phyloP scores from a whole-genome alignment of 129 eudicot species.

The Glebionis coronaria region DNA sequence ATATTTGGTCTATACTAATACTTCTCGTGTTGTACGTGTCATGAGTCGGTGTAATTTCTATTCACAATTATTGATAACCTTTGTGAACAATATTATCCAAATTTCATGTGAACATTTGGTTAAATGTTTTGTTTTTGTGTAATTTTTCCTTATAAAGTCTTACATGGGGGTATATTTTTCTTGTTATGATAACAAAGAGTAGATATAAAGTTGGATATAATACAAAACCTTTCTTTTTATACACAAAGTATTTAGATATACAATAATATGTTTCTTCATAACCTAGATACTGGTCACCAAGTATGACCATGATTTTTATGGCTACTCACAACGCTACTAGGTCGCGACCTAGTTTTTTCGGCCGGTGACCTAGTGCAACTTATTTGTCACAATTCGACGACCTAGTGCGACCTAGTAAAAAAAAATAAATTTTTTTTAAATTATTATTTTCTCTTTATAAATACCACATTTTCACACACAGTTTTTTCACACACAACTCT shows the following conservation, averaged over 20 bases:
- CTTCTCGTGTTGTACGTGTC: conserved; percentile 15
- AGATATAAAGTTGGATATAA: neutral
- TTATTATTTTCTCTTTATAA: too few relatives aligned
- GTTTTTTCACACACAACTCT: too few relatives aligned
- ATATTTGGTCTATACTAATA: too few relatives aligned
- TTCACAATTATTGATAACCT: conserved; percentile 18
- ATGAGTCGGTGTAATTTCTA: conserved; percentile 21
- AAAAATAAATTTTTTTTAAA: too few relatives aligned
- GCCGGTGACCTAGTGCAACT: too few relatives aligned
- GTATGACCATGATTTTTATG: too few relatives aligned
- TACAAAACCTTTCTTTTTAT: neutral
- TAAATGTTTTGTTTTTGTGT: conserved; percentile 1
- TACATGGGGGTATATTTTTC: conserved; percentile 11
- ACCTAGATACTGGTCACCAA: too few relatives aligned
- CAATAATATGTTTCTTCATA: neutral
- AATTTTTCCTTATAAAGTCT: conserved; percentile 11
- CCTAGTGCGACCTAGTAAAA: too few relatives aligned
- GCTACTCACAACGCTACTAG: too few relatives aligned
- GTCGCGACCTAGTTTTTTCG: too few relatives aligned
- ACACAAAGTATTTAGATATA: neutral
- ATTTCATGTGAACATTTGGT: conserved; percentile 22
- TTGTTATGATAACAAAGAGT: neutral
- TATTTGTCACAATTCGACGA: too few relatives aligned
- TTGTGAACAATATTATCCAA: conserved; percentile 26
- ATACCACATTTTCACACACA: too few relatives aligned